Evolutionary conservation across 164 flowering plant genomes (phyloP).

Genomic region (Umbellularia californica): DNA sequence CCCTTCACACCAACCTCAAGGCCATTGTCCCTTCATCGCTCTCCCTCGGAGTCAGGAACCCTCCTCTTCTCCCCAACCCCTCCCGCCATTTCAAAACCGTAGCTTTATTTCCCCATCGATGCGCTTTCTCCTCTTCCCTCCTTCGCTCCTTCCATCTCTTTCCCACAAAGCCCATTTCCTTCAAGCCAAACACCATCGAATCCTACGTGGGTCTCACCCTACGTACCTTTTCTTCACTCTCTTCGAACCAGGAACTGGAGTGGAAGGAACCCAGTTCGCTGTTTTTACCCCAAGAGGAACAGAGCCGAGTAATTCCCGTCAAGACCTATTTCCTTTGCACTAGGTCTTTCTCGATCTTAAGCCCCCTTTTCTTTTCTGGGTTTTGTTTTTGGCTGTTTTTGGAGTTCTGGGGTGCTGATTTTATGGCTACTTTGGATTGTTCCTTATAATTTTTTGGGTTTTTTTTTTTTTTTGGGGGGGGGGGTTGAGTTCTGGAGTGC

Average conservation of each 20-base stretch:
- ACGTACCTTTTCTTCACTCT: not conserved
- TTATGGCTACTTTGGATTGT: not conserved
- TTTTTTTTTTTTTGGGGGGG: not conserved
- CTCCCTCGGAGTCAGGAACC: not conserved
- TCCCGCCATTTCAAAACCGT: not conserved
- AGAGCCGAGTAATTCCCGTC: constrained; percentile 45
- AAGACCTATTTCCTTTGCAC: constrained; percentile 86
- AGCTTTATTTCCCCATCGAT: not conserved
- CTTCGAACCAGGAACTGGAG: constrained; percentile 1
- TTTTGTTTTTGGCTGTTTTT: not conserved
- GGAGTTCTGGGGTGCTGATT: no score
- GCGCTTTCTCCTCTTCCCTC: not conserved
- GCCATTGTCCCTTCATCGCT: not conserved
- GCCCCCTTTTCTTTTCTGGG: not conserved
- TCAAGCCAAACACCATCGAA: not conserved
- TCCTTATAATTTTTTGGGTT: not conserved
- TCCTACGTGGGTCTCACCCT: not conserved
- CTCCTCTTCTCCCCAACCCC: not conserved
- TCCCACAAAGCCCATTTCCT: not conserved
- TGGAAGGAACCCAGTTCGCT: constrained; percentile 1
- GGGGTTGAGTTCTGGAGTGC: not conserved
- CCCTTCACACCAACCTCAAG: not conserved
- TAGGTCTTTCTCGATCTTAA: constrained; percentile 35
- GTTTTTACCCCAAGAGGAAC: constrained; percentile 6
- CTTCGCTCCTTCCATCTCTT: not conserved